phyloP scores from a whole-genome alignment of 495 filamentous ascomycete genomes.

The Barbatosphaeria neglecta region DNA sequence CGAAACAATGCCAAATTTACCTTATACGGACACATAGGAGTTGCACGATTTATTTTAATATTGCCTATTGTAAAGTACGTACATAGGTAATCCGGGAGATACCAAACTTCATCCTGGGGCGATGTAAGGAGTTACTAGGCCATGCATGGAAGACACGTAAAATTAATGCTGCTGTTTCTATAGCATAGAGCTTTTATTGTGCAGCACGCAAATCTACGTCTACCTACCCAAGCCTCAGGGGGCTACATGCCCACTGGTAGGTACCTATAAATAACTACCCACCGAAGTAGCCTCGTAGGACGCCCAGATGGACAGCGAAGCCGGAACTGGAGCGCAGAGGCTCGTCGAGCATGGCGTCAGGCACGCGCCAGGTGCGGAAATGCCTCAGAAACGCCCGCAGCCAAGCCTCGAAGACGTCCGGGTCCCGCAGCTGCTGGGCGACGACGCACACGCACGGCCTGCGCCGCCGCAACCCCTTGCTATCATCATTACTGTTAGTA shows the following conservation, averaged over 20 bases:
- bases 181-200: too few species aligned
- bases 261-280: too few species aligned
- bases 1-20: too few species aligned
- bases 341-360: slow-evolving; percentile 38
- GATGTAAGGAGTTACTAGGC: too few species aligned
- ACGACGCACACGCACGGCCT: slow-evolving; percentile 47
- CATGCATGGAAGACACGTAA: too few species aligned
- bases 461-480: slow-evolving; percentile 1
- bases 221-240: background rate
- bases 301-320: slow-evolving; percentile 56
- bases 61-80: too few species aligned
- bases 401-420: slow-evolving; percentile 79
- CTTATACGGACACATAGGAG: too few species aligned
- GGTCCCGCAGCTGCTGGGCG: slow-evolving; percentile 74
- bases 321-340: slow-evolving; percentile 48
- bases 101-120: too few species aligned
- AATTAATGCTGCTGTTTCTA: too few species aligned
- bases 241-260: background rate
- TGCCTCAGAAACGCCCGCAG: slow-evolving; percentile 47
- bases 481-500: background rate
- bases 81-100: too few species aligned
- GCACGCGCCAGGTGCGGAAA: slow-evolving; percentile 73
- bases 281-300: slow-evolving; percentile 32
- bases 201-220: too few species aligned
- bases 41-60: too few species aligned